Percentiles rank a stretch among this genome's conserved stretches.
Conservation (phyloP, 257 asterid species). For the Ballota nigra region DNA sequence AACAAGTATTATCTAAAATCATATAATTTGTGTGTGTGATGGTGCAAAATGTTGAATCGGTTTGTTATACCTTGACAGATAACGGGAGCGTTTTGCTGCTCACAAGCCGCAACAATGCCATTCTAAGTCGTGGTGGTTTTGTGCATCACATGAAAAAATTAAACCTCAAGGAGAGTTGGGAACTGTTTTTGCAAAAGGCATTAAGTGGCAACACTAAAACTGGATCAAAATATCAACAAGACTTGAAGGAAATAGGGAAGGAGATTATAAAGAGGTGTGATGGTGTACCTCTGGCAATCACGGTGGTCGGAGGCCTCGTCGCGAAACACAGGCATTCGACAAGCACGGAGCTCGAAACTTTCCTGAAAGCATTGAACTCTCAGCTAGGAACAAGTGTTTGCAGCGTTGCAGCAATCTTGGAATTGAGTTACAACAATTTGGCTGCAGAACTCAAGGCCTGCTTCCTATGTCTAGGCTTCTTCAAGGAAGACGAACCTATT, state of each 20-base stretch:
- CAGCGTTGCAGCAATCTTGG: no score
- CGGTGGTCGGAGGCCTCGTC: constrained; percentile 21
- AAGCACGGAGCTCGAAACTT: no score
- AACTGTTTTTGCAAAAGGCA: constrained; percentile 23
- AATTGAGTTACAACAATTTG: constrained; percentile 26
- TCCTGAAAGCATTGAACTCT: not conserved
- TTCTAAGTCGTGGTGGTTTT: not conserved
- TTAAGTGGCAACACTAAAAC: not conserved
- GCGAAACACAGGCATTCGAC: no score
- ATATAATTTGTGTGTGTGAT: no score
- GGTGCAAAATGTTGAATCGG: no score
- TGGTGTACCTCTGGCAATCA: constrained; percentile 37
- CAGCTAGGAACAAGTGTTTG: not conserved
- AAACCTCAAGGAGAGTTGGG: constrained; percentile 20
- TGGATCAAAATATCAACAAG: not conserved
- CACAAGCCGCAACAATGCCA: not conserved
- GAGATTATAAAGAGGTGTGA: constrained; percentile 20
- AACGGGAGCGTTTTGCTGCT: not conserved
- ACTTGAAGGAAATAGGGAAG: constrained; percentile 18
- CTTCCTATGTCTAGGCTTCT: constrained; percentile 24
- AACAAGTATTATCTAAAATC: no score
- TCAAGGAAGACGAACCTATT: constrained; percentile 17
- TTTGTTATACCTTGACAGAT: not conserved
- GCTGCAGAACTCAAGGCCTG: no score
- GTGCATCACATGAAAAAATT: not conserved